Base-by-base conservation (phyloP, 176 grass and related monocot species). In the Bromus sterilis region DNA sequence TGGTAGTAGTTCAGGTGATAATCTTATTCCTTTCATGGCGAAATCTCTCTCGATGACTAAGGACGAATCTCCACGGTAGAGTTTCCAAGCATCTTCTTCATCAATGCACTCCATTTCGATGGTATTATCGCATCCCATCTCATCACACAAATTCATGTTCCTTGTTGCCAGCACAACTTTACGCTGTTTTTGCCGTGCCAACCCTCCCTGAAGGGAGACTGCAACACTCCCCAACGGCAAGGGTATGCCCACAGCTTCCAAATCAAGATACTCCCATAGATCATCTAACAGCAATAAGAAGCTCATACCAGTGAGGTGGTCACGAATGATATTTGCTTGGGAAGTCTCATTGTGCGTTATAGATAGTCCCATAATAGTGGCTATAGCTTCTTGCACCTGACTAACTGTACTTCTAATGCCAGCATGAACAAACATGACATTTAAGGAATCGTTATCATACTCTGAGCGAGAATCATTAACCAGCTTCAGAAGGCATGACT, bases 291-390 rank as follows among this genome's bases (percentile, higher is more conserved):
- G 1, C 21, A 75, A 4, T 33, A 75, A 18, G 11, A 75, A 75
- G 2, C 20, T 4, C 0, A 0, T 8, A 10, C 37, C 14, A 24
- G 0, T 2, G 6, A 58, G 18, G 56, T 5, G 10, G 1, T 1
- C 14, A 31, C 4, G 49, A 0, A 74, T 49, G 2, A 11, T 53
- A 1, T 44, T 12, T 9, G 43, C 16, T 21, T 49, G 69, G 25
- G 41, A 20, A 31, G 7, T 49, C 16, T 73, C 26, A 31, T 73
- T 44, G 28, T 23, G 13, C 40, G 0, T 20, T 10, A 16, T 0
- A 31, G 69, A 15, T 43, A 73, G 44, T 49, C 69, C 69, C 69
- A 48, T 73, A 4, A 0, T 11, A 11, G 42, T 43, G 11, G 69
- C 41, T 31, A 73, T 73, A 73, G 42, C 42, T 10, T 46, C 24